phyloP scores from a whole-genome alignment of 106 monocot species.

The Acorus calamus region DNA sequence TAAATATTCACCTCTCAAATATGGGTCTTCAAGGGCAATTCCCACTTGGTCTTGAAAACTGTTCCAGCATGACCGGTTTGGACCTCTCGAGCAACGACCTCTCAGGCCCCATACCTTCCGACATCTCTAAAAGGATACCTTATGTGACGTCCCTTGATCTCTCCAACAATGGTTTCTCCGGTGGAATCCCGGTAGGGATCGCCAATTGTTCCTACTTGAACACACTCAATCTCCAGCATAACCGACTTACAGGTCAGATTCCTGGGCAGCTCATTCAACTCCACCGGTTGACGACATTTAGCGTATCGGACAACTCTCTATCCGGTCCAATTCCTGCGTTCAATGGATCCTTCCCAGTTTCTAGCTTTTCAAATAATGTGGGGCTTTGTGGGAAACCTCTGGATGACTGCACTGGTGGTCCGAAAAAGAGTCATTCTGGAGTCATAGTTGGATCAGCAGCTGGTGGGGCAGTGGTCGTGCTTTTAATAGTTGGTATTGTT shows the following conservation, averaged over 20 bases:
- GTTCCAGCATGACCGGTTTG: conserved; percentile 58
- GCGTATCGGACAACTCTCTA: conserved; percentile 61
- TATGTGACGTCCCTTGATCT: conserved; percentile 71
- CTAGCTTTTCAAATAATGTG: conserved; percentile 35
- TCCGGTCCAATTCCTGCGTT: conserved; percentile 49
- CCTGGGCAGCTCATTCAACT: conserved; percentile 42
- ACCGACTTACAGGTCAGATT: conserved; percentile 47
- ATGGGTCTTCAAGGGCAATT: conserved; percentile 67
- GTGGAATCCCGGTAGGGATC: conserved; percentile 48
- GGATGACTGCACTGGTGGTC: conserved; percentile 11
- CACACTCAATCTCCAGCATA: conserved; percentile 51
- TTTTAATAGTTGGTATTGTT: conserved; percentile 34
- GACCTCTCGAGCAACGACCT: conserved; percentile 71
- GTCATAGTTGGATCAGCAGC: conserved; percentile 51
- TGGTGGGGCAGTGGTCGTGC: conserved; percentile 33
- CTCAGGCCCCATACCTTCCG: conserved; percentile 43
- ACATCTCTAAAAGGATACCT: conserved; percentile 49
- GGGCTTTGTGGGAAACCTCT: conserved; percentile 66
- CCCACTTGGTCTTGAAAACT: conserved; percentile 59
- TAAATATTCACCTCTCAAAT: conserved; percentile 51
- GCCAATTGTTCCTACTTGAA: conserved; percentile 57
- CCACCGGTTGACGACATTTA: conserved; percentile 37
- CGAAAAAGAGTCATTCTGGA: conserved; percentile 26
- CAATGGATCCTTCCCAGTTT: background rate
- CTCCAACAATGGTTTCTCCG: conserved; percentile 59